A percentile compares a stretch with the other conserved stretches of the same genome.
Conservation (phyloP, 2,329 filamentous ascomycete genomes). For the Sporothrix pseudoabietina region DNA sequence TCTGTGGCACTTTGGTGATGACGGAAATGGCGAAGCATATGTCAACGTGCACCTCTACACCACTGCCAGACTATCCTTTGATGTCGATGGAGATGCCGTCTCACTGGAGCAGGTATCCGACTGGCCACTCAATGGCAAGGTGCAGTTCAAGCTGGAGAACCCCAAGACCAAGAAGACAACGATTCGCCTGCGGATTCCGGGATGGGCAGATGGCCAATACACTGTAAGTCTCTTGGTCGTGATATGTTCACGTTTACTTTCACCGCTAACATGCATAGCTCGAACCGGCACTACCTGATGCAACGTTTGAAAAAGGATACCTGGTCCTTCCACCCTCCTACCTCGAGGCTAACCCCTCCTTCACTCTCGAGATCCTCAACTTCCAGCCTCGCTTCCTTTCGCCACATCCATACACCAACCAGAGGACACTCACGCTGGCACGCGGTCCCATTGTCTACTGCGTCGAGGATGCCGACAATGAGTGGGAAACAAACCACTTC, state of each 20-base stretch:
- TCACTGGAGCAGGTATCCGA: conserved; percentile 7
- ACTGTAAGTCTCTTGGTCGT: neutral
- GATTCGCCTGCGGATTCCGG: neutral
- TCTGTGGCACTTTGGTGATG: conserved; percentile 1
- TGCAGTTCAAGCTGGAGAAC: neutral
- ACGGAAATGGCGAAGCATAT: neutral
- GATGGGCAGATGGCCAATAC: neutral
- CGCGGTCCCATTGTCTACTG: conserved; percentile 21
- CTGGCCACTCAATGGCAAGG: neutral
- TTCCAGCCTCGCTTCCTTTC: conserved; percentile 1
- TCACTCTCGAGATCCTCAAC: neutral
- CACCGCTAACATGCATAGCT: neutral
- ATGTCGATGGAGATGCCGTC: neutral
- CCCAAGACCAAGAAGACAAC: neutral
- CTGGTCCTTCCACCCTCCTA: conserved; percentile 8
- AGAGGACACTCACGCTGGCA: conserved; percentile 7
- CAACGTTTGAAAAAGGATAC: neutral
- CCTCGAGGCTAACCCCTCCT: neutral
- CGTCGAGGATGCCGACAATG: conserved; percentile 16
- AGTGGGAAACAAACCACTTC: conserved; percentile 8
- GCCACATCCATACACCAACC: conserved; percentile 4
- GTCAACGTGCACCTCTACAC: conserved; percentile 15
- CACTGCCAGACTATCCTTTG: conserved; percentile 5
- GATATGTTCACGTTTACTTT: neutral
- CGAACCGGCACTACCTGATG: neutral